Evolutionary conservation across 495 filamentous ascomycete genomes (phyloP).

Genomic region (Penicillium lividum): DNA sequence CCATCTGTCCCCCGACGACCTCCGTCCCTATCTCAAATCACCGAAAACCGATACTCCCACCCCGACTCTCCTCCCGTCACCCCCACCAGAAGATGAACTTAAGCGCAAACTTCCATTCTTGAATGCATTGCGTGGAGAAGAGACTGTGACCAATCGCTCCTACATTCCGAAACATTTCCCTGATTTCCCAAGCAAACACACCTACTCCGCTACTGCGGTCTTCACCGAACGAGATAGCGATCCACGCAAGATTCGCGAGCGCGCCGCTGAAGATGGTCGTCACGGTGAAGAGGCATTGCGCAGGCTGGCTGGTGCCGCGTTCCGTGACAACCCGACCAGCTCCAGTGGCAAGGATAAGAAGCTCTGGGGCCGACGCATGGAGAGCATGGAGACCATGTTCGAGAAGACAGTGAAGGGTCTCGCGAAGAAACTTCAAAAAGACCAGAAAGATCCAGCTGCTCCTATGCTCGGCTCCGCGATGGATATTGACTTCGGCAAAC

Average conservation of each 20-base stretch:
- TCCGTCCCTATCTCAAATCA: conserved; percentile 42
- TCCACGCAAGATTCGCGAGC: conserved; percentile 69
- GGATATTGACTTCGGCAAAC: conserved; percentile 37
- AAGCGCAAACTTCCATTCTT: conserved; percentile 49
- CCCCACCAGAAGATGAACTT: conserved; percentile 47
- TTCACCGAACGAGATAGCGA: conserved; percentile 67
- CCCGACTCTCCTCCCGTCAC: conserved; percentile 43
- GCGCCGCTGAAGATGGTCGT: conserved; percentile 70
- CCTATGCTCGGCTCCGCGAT: conserved; percentile 23
- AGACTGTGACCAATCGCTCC: conserved; percentile 46
- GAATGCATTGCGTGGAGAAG: conserved; percentile 53
- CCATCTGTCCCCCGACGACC: conserved; percentile 37
- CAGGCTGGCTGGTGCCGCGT: conserved; percentile 58
- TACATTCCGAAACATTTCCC: conserved; percentile 72
- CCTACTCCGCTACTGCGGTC: conserved; percentile 67
- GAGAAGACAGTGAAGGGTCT: conserved; percentile 47
- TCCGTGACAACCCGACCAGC: conserved; percentile 42
- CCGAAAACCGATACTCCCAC: conserved; percentile 32
- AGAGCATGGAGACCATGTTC: conserved; percentile 52
- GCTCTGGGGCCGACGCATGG: conserved; percentile 43
- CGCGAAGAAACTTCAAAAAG: conserved; percentile 37
- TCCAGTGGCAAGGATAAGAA: conserved; percentile 43
- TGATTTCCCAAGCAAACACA: conserved; percentile 69
- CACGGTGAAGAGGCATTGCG: conserved; percentile 73
- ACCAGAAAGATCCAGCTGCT: conserved; percentile 8